Conservation (phyloP, 2,329 filamentous ascomycete genomes). For the Claviceps monticola region DNA sequence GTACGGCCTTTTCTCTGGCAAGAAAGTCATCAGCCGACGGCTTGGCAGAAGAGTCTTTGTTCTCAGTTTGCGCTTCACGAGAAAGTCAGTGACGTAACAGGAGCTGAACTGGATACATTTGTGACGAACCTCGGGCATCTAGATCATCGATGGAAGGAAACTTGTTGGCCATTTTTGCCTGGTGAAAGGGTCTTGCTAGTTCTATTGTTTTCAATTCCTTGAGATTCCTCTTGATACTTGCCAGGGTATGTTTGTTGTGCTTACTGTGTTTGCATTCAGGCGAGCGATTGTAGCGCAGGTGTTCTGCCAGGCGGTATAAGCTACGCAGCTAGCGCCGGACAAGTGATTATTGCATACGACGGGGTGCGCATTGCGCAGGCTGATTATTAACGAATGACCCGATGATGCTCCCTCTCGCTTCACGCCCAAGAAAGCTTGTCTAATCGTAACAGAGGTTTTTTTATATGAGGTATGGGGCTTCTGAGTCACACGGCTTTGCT, state of each 20-base stretch:
- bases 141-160: conserved; percentile 73
- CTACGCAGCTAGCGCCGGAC: not conserved
- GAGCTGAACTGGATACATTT: conserved; percentile 10
- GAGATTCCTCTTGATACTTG: not conserved
- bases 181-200: conserved; percentile 9
- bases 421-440: not conserved
- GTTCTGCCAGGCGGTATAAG: conserved; percentile 25
- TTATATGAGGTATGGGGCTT: not conserved
- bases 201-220: not conserved
- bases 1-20: conserved; percentile 72
- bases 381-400: not conserved
- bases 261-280: not conserved
- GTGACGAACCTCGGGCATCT: conserved; percentile 44
- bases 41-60: conserved; percentile 41
- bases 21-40: conserved; percentile 72
- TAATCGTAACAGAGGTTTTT: not conserved
- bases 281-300: conserved; percentile 5
- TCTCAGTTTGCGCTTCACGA: conserved; percentile 50
- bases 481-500: not conserved
- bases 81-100: conserved; percentile 2
- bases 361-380: not conserved
- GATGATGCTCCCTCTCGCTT: not conserved
- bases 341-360: conserved; percentile 5
- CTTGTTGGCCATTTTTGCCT: conserved; percentile 53
- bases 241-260: not conserved